These are phyloP conservation scores for Oryza brachyantha DNA, from an alignment of 176 grass and related monocot genomes.

Conservation along the genomic window DNA sequence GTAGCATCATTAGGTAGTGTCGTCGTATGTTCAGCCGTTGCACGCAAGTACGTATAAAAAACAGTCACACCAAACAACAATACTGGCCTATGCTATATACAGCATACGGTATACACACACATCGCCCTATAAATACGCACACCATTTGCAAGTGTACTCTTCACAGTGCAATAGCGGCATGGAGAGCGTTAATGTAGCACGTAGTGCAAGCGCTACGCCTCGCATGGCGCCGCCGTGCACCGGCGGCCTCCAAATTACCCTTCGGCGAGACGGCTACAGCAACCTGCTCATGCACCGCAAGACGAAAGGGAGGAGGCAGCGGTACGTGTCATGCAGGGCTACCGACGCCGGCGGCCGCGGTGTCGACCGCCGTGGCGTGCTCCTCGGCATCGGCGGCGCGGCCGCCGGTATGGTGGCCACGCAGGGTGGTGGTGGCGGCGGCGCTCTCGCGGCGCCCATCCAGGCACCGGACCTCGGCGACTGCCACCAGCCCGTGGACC, in stretches of 20 bases:
- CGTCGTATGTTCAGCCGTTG: too few relatives aligned
- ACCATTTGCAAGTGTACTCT: background rate
- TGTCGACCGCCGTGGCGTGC: conserved; percentile 55
- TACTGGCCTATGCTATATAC: too few relatives aligned
- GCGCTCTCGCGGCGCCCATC: conserved; percentile 48
- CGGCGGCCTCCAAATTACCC: conserved; percentile 24
- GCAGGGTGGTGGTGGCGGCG: too few relatives aligned
- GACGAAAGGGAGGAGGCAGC: background rate
- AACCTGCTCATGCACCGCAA: background rate
- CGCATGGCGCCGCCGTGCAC: background rate
- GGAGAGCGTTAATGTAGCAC: background rate
- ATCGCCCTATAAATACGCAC: background rate
- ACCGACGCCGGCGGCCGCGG: too few relatives aligned
- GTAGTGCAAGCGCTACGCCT: background rate
- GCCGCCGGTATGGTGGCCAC: conserved; percentile 33
- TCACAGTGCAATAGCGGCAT: background rate
- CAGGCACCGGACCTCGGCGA: conserved; percentile 45
- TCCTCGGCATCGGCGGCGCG: conserved; percentile 50
- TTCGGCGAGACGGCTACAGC: background rate
- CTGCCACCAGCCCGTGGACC: conserved; percentile 32
- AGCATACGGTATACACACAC: background rate
- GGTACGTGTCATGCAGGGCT: conserved; percentile 34
- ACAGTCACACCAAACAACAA: background rate
- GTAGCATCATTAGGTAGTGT: too few relatives aligned
- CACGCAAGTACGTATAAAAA: too few relatives aligned